Evolutionary conservation across 2,329 filamentous ascomycete species (phyloP), one percentile per base, ranked within the genome.

Genomic region (Paecilomyces variotii): DNA sequence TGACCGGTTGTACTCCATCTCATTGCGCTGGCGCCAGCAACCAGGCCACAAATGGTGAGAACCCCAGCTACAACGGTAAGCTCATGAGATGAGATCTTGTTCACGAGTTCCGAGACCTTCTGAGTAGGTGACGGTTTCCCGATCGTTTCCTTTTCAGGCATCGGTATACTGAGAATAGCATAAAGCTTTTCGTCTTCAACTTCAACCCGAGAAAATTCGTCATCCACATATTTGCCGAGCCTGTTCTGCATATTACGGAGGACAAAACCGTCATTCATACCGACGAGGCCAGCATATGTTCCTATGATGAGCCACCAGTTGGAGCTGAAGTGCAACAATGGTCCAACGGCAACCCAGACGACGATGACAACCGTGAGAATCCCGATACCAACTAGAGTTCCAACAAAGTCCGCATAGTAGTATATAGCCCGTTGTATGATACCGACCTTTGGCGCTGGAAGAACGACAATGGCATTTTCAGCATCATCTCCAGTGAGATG

Each of bases 271-370:
- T 79, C 77, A 32, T 75, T 69, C 55, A 79, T 70, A 1, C 78
- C 78, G 53, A 80, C 69, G 4, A 80, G 69, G 2, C 78, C 78
- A 0, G 78, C 76, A 61, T 79, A 80, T 0, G 78, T 80, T 11
- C 78, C 78, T 54, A 80, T 79, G 14, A 79, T 70, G 0, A 80
- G 71, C 73, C 75, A 79, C 78, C 78, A 80, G 64, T 76, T 79
- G 58, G 69, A 65, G 58, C 73, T 70, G 62, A 76, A 80, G 2
- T 69, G 52, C 58, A 80, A 70, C 3, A 68, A 52, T 3, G 72
- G 72, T 0, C 77, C 77, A 7, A 78, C 67, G 4, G 69, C 64
- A 9, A 75, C 55, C 77, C 78, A 80, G 2, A 67, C 65, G 12
- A 68, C 61, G 25, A 73, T 63, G 19, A 78, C 75, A 5, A 68